Evolutionary conservation across 495 filamentous ascomycete genomes (phyloP).

Genomic region (Poronia punctata): DNA sequence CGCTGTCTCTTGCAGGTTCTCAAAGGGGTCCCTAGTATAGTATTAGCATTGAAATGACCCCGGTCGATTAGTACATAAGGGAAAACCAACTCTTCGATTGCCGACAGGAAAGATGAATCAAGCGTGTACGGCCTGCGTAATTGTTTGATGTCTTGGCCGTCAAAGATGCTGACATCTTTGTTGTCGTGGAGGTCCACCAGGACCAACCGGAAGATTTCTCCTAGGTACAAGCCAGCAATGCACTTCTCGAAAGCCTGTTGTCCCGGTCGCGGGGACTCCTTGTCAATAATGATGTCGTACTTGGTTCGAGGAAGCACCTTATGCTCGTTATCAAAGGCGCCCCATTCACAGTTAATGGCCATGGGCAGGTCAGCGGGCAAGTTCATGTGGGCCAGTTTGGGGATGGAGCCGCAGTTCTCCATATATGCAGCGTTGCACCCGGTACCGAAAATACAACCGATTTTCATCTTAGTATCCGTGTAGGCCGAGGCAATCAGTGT

Average conservation of each 20-base stretch:
- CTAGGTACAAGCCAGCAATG: constrained; percentile 91
- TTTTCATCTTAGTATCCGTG: constrained; percentile 83
- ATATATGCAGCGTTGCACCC: constrained; percentile 98
- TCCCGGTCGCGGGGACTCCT: constrained; percentile 86
- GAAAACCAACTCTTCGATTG: constrained; percentile 69
- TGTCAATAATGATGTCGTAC: constrained; percentile 81
- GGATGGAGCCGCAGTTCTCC: constrained; percentile 84
- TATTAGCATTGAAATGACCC: constrained; percentile 1
- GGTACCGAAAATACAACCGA: constrained; percentile 97
- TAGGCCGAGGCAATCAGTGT: constrained; percentile 98
- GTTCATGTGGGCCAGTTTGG: constrained; percentile 90
- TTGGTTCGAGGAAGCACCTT: constrained; percentile 82
- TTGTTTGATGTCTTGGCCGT: constrained; percentile 69
- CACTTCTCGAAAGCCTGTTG: constrained; percentile 98
- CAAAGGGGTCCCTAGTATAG: constrained; percentile 67
- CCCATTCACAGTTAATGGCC: constrained; percentile 99
- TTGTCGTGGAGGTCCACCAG: constrained; percentile 79
- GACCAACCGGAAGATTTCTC: constrained; percentile 89
- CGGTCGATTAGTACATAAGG: background rate
- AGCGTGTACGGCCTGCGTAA: constrained; percentile 78
- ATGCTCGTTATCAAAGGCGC: constrained; percentile 97
- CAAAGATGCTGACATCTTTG: constrained; percentile 69
- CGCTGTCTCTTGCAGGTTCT: constrained; percentile 81
- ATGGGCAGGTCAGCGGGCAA: constrained; percentile 85
- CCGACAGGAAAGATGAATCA: constrained; percentile 91